phyloP scores from a whole-genome alignment of 345 rosid species.

The Populus pruinosa region DNA sequence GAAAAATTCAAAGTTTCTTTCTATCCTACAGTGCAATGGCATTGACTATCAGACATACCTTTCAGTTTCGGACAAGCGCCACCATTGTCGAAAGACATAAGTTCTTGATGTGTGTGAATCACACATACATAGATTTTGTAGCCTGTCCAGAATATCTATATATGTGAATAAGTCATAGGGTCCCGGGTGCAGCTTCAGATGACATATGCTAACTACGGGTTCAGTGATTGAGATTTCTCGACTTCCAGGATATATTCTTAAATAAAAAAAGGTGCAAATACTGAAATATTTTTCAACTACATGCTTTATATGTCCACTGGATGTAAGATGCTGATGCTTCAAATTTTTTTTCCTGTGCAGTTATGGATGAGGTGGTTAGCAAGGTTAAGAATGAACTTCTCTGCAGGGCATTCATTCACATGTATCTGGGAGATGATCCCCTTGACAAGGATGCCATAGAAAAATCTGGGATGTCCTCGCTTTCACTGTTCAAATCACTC shows the following conservation, averaged over 20 bases:
- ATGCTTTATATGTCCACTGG: background rate
- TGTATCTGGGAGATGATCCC: conserved; percentile 50
- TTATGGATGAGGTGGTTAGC: conserved; percentile 43
- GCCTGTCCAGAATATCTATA: no score
- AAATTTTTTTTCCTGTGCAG: conserved; percentile 20
- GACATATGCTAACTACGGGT: conserved; percentile 41
- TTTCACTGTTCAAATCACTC: conserved; percentile 35
- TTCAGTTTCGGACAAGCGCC: background rate
- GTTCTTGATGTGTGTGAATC: conserved; percentile 27
- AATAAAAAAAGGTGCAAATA: conserved; percentile 33
- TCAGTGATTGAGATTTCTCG: conserved; percentile 46
- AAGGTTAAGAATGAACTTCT: conserved; percentile 48
- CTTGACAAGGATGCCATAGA: conserved; percentile 49
- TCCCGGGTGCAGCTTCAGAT: conserved; percentile 43
- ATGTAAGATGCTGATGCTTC: background rate
- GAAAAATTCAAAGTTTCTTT: conserved; percentile 9
- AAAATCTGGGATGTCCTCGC: conserved; percentile 41
- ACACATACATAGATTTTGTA: background rate
- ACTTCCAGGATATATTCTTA: conserved; percentile 41
- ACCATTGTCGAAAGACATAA: background rate
- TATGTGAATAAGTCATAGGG: conserved; percentile 8
- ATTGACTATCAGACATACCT: no score
- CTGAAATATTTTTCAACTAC: background rate
- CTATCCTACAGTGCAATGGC: background rate
- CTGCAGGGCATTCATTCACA: conserved; percentile 44